Percentiles rank a stretch among this genome's conserved stretches.
Conservation (phyloP, 2,329 filamentous ascomycete species). For the Fusarium paranaense region DNA sequence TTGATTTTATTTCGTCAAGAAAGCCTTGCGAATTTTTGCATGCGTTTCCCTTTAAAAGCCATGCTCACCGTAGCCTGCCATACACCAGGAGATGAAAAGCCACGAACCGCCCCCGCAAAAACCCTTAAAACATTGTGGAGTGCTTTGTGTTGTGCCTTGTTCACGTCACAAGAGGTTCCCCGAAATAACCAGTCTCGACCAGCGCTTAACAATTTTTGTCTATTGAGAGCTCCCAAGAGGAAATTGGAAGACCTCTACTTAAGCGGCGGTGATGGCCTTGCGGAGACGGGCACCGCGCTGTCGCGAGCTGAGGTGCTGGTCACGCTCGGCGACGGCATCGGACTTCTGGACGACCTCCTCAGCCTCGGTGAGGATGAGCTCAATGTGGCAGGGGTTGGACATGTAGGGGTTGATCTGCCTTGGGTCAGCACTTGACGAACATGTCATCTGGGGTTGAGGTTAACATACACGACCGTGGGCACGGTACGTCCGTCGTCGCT, state of each 20-base stretch:
- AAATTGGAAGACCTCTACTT: conserved; percentile 48
- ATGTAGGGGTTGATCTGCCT: conserved; percentile 99
- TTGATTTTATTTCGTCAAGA: conserved; percentile 54
- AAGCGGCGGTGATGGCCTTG: conserved; percentile 74
- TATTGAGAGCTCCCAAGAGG: conserved; percentile 24
- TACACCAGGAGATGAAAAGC: conserved; percentile 56
- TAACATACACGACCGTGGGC: conserved; percentile 98
- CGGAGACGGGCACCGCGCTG: conserved; percentile 83
- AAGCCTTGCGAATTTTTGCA: conserved; percentile 52
- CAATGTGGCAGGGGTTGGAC: conserved; percentile 99
- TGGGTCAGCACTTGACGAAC: conserved; percentile 13
- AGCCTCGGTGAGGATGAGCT: conserved; percentile 98
- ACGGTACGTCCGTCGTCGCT: conserved; percentile 99
- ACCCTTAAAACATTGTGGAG: conserved; percentile 44
- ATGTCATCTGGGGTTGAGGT: background rate
- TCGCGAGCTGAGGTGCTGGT: conserved; percentile 84
- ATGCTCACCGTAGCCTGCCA: conserved; percentile 54
- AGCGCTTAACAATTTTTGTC: conserved; percentile 40
- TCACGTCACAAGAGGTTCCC: conserved; percentile 37
- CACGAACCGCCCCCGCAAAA: conserved; percentile 50
- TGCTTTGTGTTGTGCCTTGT: conserved; percentile 37
- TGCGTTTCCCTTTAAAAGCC: conserved; percentile 54
- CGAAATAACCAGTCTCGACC: conserved; percentile 40
- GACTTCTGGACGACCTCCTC: conserved; percentile 97
- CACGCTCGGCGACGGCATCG: conserved; percentile 79